Percentiles rank a stretch among this genome's conserved stretches.
Conservation (phyloP, 148 eudicot genomes). For the Vaccinium myrtillus region DNA sequence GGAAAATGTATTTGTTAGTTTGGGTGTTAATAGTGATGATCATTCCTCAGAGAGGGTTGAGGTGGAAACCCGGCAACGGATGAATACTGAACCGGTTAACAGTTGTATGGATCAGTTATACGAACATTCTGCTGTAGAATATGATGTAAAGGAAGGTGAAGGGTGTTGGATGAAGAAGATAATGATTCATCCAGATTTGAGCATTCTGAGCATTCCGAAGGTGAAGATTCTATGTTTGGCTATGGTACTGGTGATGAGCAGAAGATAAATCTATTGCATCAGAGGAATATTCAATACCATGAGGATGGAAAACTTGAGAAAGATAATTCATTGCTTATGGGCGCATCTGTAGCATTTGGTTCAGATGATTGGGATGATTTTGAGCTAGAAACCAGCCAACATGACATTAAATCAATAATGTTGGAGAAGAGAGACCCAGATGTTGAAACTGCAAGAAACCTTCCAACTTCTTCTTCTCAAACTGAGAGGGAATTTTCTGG, state of each 20-base stretch:
- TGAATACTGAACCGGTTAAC: conserved; percentile 13
- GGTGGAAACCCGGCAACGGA: conserved; percentile 12
- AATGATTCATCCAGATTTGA: conserved; percentile 62
- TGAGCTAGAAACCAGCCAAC: conserved; percentile 45
- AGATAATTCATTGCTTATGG: conserved; percentile 56
- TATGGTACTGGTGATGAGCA: conserved; percentile 64
- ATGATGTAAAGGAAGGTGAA: conserved; percentile 40
- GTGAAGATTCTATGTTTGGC: conserved; percentile 87
- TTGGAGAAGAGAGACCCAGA: conserved; percentile 25
- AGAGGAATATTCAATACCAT: conserved; percentile 25
- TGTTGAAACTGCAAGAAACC: conserved; percentile 23
- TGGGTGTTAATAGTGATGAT: conserved; percentile 11
- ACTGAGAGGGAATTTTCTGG: conserved; percentile 18
- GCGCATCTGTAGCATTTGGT: conserved; percentile 72
- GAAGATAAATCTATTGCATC: conserved; percentile 32
- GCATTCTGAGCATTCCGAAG: conserved; percentile 89
- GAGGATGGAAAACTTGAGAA: conserved; percentile 24
- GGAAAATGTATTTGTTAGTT: background rate
- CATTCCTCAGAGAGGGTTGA: conserved; percentile 5
- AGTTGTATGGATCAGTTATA: conserved; percentile 16
- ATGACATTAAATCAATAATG: conserved; percentile 24
- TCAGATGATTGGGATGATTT: conserved; percentile 88
- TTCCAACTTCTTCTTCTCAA: conserved; percentile 30
- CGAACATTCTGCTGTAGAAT: conserved; percentile 10
- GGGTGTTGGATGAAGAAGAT: conserved; percentile 49